Base-by-base conservation (phyloP, 2,329 filamentous ascomycete genomes). In the Xylariomycetidae sp. region DNA sequence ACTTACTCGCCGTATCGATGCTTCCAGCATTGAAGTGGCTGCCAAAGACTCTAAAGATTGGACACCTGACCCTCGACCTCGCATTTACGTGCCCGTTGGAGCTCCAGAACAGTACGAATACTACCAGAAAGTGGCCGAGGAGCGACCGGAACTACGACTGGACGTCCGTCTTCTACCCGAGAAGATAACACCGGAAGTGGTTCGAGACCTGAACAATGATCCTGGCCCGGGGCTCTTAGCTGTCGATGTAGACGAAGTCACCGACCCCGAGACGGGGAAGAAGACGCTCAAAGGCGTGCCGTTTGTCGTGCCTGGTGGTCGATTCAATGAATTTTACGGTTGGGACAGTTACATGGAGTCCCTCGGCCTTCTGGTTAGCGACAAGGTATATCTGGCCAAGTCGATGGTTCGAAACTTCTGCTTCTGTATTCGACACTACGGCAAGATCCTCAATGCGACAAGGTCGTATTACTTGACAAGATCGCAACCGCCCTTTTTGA, bases 331-430 rank as follows among this genome's bases (percentile, higher is more conserved):
- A 60, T 65, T 98, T 15, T 98, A 98, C 57, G 90, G 90, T 29
- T 98, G 92, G 92, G 92, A 98, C 62, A 95, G 88, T 58, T 98
- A 96, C 67, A 96, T 98, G 88, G 86, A 90, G 58, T 92, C 90
- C 5, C 70, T 96, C 3, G 92, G 92, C 13, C 72, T 98, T 38
- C 68, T 96, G 38, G 77, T 87, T 48, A 87, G 90, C 54, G 85
- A 92, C 55, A 80, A 85, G 38, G 79, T 87, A 15, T 79, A 95
- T 51, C 67, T 96, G 35, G 88, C 88, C 47, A 95, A 95, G 66
- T 76, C 82, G 31, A 96, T 98, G 87, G 89, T 96, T 32, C 71
- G 76, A 50, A 94, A 98, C 65, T 96, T 96, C 60, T 93, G 87
- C 60, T 98, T 98, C 68, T 94, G 87, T 64, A 96, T 98, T 61